Evolutionary conservation across 495 filamentous ascomycete species (phyloP), one percentile per base, ranked within the genome.

Genomic region (Penicillium daleae): DNA sequence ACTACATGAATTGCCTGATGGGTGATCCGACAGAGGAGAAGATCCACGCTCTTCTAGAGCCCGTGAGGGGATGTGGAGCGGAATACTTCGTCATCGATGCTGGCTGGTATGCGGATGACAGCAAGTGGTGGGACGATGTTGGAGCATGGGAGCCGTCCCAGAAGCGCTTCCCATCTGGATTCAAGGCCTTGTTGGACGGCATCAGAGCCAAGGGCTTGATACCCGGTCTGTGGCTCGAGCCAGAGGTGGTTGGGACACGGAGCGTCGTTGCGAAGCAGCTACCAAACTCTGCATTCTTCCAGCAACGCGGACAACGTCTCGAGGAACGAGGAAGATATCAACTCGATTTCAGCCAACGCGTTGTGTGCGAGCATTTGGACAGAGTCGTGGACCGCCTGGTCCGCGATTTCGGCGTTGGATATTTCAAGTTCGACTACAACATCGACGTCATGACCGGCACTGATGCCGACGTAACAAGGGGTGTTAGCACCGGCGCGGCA

Each of bases 1-100:
- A 72, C 33, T 72, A 72, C 27, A 72, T 72, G 70, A 73, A 73
- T 48, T 73, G 70, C 33, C 64, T 71, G 8, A 71, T 73, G 68
- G 70, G 70, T 15, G 70, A 73, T 55, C 66, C 68, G 8, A 66
- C 65, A 9, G 65, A 71, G 22, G 56, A 66, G 42, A 73, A 73
- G 54, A 65, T 73, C 19, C 37, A 65, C 0, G 63, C 70, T 2
- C 57, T 73, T n/a, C 22, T 71, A 5, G 59, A 66, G 4, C 63
- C 37, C 15, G 37, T 40, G 15, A 40, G 37, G 15, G 37, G 37
- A 40, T 40, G 37, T 40, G 37, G 37, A 40, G 37, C 65, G 2
- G 66, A 73, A 46, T 73, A 68, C 56, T 73, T 73, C 37, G 65
- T 68, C 26, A 73, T 71, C 21, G 70, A 73, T 31, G 61, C 61